These are phyloP conservation scores for Zygosaccharomyces sapae DNA, from an alignment of 1,139 yeast genomes.

Conservation along the genomic window DNA sequence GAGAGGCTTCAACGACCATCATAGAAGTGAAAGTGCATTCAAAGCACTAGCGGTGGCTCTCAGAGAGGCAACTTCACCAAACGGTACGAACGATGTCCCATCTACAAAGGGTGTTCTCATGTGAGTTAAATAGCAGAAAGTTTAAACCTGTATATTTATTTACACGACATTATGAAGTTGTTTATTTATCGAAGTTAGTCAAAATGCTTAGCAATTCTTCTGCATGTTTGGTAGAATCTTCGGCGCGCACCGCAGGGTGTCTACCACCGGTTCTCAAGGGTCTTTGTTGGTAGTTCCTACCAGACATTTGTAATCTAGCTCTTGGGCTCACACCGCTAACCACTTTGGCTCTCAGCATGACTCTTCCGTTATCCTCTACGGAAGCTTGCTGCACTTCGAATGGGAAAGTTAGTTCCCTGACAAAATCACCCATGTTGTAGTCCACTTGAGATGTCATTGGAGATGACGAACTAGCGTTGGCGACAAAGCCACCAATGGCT, in stretches of 20 bases:
- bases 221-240: slow-evolving; percentile 23
- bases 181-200: slow-evolving; percentile 15
- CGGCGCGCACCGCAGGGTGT: slow-evolving; percentile 12
- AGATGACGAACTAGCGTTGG: slow-evolving; percentile 32
- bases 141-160: slow-evolving; percentile 3
- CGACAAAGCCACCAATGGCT: slow-evolving; percentile 73
- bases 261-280: slow-evolving; percentile 15
- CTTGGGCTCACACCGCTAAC: slow-evolving; percentile 22
- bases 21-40: slow-evolving; percentile 92
- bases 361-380: slow-evolving; percentile 29
- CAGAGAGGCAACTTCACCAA: slow-evolving; percentile 75
- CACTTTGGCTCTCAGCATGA: slow-evolving; percentile 26
- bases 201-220: slow-evolving; percentile 24
- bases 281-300: slow-evolving; percentile 19
- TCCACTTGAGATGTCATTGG: slow-evolving; percentile 26
- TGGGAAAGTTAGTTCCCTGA: slow-evolving; percentile 30
- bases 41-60: slow-evolving; percentile 92
- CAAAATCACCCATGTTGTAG: slow-evolving; percentile 31
- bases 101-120: slow-evolving; percentile 89
- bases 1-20: slow-evolving; percentile 93
- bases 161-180: slow-evolving; percentile 11
- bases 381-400: slow-evolving; percentile 30
- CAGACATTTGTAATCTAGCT: slow-evolving; percentile 18
- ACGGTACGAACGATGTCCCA: slow-evolving; percentile 88
- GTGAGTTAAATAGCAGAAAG: slow-evolving; percentile 16